phyloP scores from a whole-genome alignment of 148 eudicot species.

The Cornus suecica region DNA sequence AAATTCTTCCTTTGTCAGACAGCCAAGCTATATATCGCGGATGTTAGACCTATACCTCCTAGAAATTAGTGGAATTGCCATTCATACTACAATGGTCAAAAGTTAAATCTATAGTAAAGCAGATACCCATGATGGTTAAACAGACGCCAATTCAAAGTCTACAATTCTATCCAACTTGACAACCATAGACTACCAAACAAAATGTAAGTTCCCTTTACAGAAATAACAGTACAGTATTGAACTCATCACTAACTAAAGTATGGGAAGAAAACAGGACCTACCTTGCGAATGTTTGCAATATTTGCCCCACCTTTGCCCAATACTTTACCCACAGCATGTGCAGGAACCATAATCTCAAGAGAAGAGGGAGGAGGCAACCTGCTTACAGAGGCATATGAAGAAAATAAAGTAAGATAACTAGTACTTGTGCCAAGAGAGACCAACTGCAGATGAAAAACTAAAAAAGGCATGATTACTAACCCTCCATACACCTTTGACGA shows the following conservation, averaged over 20 bases:
- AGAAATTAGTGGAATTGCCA: no score
- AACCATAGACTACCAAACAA: neutral
- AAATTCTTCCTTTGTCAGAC: no score
- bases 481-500: constrained; percentile 73
- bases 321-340: constrained; percentile 76
- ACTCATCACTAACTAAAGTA: neutral
- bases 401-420: neutral
- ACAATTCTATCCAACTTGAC: neutral
- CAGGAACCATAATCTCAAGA: constrained; percentile 81
- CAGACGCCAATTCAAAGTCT: neutral
- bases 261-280: constrained; percentile 10
- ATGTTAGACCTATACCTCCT: no score
- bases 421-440: neutral
- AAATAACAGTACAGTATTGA: neutral
- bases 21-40: no score
- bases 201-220: neutral
- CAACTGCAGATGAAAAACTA: neutral
- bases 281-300: constrained; percentile 82
- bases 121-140: no score
- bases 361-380: constrained; percentile 63
- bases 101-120: no score
- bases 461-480: constrained; percentile 35
- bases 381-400: constrained; percentile 19
- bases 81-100: no score
- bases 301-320: constrained; percentile 88